phyloP scores from a whole-genome alignment of 768 basidiomycete species.

The Dendrothele bispora region DNA sequence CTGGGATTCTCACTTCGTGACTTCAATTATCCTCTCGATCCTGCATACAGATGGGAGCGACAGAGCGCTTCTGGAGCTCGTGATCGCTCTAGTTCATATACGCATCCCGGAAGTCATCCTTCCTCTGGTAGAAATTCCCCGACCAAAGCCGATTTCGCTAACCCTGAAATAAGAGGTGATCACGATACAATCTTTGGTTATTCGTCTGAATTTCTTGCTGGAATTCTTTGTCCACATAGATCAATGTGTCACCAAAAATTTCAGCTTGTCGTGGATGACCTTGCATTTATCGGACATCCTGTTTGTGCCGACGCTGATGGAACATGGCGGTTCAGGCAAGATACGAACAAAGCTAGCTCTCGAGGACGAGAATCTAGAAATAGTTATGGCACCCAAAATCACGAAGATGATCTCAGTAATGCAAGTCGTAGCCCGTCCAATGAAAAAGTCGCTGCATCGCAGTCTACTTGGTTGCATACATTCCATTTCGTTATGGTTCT shows the following conservation, averaged over 20 bases:
- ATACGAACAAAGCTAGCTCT: slow-evolving; percentile 46
- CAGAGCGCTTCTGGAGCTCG: slow-evolving; percentile 38
- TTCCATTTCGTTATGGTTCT: slow-evolving; percentile 89
- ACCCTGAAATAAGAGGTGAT: slow-evolving; percentile 22
- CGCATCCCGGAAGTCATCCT: slow-evolving; percentile 42
- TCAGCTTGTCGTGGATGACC: slow-evolving; percentile 86
- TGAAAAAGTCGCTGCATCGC: neutral
- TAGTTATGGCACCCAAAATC: slow-evolving; percentile 13
- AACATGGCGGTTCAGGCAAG: slow-evolving; percentile 72
- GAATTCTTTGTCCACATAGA: slow-evolving; percentile 73
- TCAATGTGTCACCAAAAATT: slow-evolving; percentile 93
- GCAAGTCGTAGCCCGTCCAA: neutral
- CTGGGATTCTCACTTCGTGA: neutral
- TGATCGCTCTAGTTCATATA: slow-evolving; percentile 53
- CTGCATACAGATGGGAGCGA: slow-evolving; percentile 67
- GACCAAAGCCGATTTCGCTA: slow-evolving; percentile 31
- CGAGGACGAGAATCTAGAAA: slow-evolving; percentile 59
- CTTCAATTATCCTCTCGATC: slow-evolving; percentile 20
- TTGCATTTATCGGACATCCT: slow-evolving; percentile 94
- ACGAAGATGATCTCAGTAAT: slow-evolving; percentile 21
- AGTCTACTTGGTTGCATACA: slow-evolving; percentile 59
- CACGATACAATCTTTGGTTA: slow-evolving; percentile 74
- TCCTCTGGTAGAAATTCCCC: slow-evolving; percentile 55
- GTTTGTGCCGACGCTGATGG: slow-evolving; percentile 78
- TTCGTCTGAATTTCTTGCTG: slow-evolving; percentile 77